phyloP scores from a whole-genome alignment of 495 filamentous ascomycete species.

The Podospora comata region DNA sequence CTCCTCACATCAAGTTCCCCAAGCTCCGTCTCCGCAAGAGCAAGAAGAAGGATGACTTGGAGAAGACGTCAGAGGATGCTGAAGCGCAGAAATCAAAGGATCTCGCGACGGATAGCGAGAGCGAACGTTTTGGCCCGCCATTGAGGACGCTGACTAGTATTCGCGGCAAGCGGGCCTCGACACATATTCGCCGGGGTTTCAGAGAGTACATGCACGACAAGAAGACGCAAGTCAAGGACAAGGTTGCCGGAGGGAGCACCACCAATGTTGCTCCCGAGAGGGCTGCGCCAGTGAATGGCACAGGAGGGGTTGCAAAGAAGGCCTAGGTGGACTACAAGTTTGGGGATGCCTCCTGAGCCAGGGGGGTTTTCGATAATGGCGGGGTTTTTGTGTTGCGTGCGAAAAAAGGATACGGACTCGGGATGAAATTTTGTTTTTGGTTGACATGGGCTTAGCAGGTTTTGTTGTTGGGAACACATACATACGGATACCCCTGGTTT shows the following conservation, averaged over 20 bases:
- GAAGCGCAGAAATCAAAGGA: background rate
- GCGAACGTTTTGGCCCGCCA: conserved; percentile 13
- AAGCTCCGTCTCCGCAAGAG: conserved; percentile 20
- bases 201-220: conserved; percentile 32
- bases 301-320: background rate
- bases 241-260: conserved; percentile 13
- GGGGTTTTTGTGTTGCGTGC: background rate
- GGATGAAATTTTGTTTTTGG: background rate
- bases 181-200: conserved; percentile 27
- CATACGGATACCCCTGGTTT: background rate
- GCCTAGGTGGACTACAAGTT: background rate
- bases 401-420: background rate
- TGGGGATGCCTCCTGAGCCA: background rate
- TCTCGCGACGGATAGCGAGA: conserved; percentile 9
- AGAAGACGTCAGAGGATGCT: background rate
- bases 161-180: conserved; percentile 24
- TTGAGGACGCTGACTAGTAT: conserved; percentile 26
- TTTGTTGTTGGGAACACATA: background rate
- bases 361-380: background rate
- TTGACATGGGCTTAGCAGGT: background rate
- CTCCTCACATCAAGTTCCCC: conserved; percentile 21
- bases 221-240: conserved; percentile 27
- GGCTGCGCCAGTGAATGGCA: background rate
- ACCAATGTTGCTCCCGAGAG: background rate
- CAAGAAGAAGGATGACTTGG: conserved; percentile 12